These are phyloP conservation scores for Beauveria sp. DNA, from an alignment of 2,329 filamentous ascomycete species.

Conservation along the genomic window DNA sequence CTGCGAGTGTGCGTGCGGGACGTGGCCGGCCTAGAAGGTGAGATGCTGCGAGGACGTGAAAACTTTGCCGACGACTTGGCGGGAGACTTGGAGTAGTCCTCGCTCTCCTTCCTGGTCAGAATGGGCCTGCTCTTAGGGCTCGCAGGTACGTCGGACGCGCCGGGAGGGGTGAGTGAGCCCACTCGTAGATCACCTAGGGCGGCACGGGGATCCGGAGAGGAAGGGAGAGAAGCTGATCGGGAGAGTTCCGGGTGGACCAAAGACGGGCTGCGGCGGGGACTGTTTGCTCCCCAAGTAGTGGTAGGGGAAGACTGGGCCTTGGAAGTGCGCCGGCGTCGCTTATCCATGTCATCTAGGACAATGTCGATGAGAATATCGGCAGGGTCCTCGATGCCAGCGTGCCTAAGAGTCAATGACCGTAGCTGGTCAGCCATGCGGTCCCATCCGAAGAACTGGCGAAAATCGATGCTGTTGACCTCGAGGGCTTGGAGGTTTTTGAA, in stretches of 20 bases:
- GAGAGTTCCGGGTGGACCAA: conserved; percentile 58
- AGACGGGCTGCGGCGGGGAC: conserved; percentile 55
- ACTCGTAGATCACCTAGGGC: conserved; percentile 44
- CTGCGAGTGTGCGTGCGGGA: conserved; percentile 64
- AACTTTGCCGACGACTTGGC: conserved; percentile 36
- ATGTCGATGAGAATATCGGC: conserved; percentile 87
- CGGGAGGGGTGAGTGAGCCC: conserved; percentile 51
- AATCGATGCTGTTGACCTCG: conserved; percentile 92
- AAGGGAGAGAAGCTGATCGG: conserved; percentile 61
- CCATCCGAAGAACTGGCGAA: conserved; percentile 96
- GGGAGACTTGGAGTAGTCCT: conserved; percentile 35
- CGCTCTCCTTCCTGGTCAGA: conserved; percentile 42
- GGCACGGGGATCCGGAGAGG: conserved; percentile 46
- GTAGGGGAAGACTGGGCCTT: conserved; percentile 78
- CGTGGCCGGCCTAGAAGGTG: conserved; percentile 68
- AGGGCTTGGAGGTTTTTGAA: conserved; percentile 96
- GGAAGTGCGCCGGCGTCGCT: conserved; percentile 76
- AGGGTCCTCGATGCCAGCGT: conserved; percentile 81
- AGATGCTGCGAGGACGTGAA: conserved; percentile 63
- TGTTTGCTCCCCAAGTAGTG: conserved; percentile 55
- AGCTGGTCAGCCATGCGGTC: conserved; percentile 88
- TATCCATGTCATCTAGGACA: conserved; percentile 93
- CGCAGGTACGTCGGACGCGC: conserved; percentile 33
- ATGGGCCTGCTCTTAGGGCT: conserved; percentile 31
- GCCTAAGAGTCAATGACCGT: conserved; percentile 79